phyloP scores from a whole-genome alignment of 2,329 filamentous ascomycete genomes.

The Aspergillus neoniger region DNA sequence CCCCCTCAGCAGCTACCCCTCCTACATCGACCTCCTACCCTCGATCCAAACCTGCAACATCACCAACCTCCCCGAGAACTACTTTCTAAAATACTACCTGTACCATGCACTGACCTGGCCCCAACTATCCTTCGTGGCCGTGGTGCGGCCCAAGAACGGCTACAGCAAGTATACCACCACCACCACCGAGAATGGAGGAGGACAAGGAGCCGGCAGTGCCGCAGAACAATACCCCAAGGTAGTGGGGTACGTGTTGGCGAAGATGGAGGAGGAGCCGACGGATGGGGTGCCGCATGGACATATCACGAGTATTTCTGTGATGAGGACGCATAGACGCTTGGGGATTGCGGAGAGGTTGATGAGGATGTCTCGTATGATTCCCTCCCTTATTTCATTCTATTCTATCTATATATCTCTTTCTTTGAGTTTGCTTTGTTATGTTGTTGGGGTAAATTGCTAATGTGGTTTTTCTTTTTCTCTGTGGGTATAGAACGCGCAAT shows the following conservation, averaged over 20 bases:
- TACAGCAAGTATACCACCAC: conserved; percentile 75
- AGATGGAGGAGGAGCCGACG: conserved; percentile 97
- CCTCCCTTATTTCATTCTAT: too few species aligned
- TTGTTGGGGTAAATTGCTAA: too few species aligned
- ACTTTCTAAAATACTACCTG: conserved; percentile 99
- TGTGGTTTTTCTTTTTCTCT: too few species aligned
- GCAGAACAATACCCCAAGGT: conserved; percentile 79
- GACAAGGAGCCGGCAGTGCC: conserved; percentile 21
- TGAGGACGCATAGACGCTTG: conserved; percentile 88
- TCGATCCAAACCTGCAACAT: conserved; percentile 96
- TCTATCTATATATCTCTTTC: too few species aligned
- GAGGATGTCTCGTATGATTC: conserved; percentile 79
- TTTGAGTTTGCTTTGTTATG: too few species aligned
- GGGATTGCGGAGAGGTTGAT: conserved; percentile 97
- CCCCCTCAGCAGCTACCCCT: conserved; percentile 49
- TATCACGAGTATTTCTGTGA: conserved; percentile 92
- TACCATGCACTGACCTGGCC: conserved; percentile 99
- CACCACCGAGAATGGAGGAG: too few species aligned
- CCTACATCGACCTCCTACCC: conserved; percentile 80
- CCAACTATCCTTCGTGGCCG: conserved; percentile 92
- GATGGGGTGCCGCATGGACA: conserved; percentile 93
- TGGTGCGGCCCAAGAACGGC: conserved; percentile 78
- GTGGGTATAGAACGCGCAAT: conserved; percentile 94
- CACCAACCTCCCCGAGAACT: conserved; percentile 98
- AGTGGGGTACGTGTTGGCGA: conserved; percentile 97